Base-by-base conservation (phyloP, 2,329 filamentous ascomycete species). In the Dothistroma pini region DNA sequence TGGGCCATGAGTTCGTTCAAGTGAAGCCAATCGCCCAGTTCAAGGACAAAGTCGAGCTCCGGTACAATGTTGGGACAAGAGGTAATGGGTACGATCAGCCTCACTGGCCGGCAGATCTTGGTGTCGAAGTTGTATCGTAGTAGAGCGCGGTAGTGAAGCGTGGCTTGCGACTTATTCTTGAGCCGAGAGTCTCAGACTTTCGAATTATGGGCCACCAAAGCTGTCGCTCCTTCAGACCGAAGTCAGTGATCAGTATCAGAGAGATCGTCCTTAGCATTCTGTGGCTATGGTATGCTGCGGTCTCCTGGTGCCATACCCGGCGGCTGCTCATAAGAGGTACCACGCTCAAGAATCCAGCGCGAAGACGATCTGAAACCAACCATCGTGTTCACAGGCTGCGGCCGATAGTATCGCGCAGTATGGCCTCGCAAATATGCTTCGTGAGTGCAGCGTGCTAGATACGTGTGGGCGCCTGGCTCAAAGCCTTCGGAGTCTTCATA, bases 51-150 rank as follows among this genome's bases (percentile, higher is more conserved):
- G 75, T 81, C 5, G 65, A 78, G 54, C 69, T 80, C 51, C 71
- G 72, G 32, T 84, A 76, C 65, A 78, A 81, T 61, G 73, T 84
- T 19, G 79, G 81, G 1, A 81, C 80, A 3, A 74, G 81, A 65
- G 74, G 75, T 8, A 84, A 84, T 69, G 81, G 81, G 1, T 72
- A 79, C 2, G 81, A 84, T 68, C 63, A 75, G 65, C 69, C 81
- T 4, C 69, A 66, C 44, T 84, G 81, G 80, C 82, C 81, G 2
- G 54, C 63, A 14, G 63, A 70, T 59, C 50, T 69, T 57, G 62
- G 38, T 32, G 65, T 65, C 12, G 64, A 66, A 44, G 31, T 66
- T 38, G 58, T 66, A 21, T 34, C 51, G 19, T 53, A 53, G 31
- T 29, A 9, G 54, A 9, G 14, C 14, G 41, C 16, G 4, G n/a